Base-by-base conservation (phyloP, 2,329 filamentous ascomycete genomes). In the Fusarium pininemorale region DNA sequence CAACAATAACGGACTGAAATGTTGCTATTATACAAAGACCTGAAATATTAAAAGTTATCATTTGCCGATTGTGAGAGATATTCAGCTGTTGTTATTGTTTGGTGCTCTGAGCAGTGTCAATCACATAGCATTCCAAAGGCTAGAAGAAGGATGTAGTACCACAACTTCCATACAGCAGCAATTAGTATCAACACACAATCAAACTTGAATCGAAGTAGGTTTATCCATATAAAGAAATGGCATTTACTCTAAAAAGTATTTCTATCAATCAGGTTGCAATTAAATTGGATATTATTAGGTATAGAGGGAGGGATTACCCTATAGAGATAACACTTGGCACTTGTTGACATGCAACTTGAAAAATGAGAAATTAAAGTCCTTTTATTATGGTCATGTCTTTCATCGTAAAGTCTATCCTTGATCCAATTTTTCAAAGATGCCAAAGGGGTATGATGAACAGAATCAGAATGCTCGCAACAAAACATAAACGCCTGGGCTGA, bases 381-480 rank as follows among this genome's bases (percentile, higher is more conserved):
- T 69, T 57, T 76, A 68, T 62, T 70, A 68, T 42, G 63, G 68
- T 78, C 74, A 70, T 77, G 59, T 77, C 67, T 77, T 60, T 77
- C 74, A 71, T 76, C 64, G 73, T 77, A 67, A 73, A 77, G 67
- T 78, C 76, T 77, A 78, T 75, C 66, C 64, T 70, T 67, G 70
- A 78, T 77, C 75, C 66, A 78, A 78, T 75, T 59, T 74, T 76
- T 67, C 67, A 75, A 77, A 78, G 61, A 74, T 78, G 76, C 74
- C 55, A 70, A 68, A 60, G 68, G 76, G 77, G 77, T 78, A 78
- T 78, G 77, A 69, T 77, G 70, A 78, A 77, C 59, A 63, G 75
- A 77, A 78, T 78, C 61, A 69, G 75, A 77, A 78, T 78, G 77
- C 74, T 77, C 70, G 69, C 69, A 78, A 76, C 63, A 41, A 75